A percentile compares a stretch with the other conserved stretches of the same genome.
These are phyloP conservation scores for Miamiensis avidus DNA, from an alignment of 169 alveolate genomes.

Conservation along the genomic window DNA sequence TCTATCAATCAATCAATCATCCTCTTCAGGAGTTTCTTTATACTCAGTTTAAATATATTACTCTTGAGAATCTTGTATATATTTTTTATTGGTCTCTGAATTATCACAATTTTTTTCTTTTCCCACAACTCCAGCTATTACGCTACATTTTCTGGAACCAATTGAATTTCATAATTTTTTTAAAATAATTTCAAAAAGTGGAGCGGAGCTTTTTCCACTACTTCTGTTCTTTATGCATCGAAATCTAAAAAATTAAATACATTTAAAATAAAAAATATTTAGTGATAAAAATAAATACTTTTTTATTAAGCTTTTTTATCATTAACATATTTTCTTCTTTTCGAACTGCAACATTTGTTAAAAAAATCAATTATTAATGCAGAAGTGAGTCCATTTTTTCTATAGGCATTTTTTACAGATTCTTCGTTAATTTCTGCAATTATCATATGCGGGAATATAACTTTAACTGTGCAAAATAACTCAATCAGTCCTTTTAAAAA, in stretches of 20 bases:
- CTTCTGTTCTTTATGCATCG: neutral
- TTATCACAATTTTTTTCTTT: neutral
- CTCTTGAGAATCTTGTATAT: no score
- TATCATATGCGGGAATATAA: neutral
- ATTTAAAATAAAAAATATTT: no score
- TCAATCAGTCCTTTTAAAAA: neutral
- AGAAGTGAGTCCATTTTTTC: neutral
- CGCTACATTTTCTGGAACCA: neutral
- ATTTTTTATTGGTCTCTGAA: no score
- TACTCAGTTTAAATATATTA: no score
- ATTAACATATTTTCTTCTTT: neutral
- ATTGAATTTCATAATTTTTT: neutral
- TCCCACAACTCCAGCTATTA: neutral
- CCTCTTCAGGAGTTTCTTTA: no score
- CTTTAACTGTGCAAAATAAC: neutral
- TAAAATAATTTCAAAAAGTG: no score
- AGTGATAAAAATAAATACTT: neutral
- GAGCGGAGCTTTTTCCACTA: neutral
- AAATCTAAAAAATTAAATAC: neutral
- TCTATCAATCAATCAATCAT: no score
- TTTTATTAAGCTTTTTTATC: neutral
- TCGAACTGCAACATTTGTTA: neutral
- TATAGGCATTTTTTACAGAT: neutral
- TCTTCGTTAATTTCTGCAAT: neutral
- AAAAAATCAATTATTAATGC: neutral